A percentile compares a stretch with the other conserved stretches of the same genome.
These are phyloP conservation scores for Yamadazyma nakazawae DNA, from an alignment of 805 yeast species.

Conservation along the genomic window DNA sequence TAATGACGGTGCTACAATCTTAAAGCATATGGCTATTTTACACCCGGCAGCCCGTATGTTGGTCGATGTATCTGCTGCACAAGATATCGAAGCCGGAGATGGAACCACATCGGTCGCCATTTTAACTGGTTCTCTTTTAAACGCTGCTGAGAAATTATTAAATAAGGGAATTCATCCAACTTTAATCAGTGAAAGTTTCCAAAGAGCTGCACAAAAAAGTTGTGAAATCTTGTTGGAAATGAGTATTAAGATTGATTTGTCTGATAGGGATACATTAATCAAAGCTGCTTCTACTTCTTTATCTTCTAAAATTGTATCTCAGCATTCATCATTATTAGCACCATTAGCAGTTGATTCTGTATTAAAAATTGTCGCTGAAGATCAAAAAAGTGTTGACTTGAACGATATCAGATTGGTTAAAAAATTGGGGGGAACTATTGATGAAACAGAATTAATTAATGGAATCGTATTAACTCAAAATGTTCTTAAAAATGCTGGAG, in stretches of 20 bases:
- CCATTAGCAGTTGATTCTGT: conserved; percentile 96
- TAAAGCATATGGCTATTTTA: conserved; percentile 95
- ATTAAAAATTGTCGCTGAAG: conserved; percentile 63
- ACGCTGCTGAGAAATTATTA: conserved; percentile 90
- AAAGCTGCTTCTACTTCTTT: conserved; percentile 94
- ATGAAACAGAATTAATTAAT: conserved; percentile 87
- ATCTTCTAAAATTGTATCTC: conserved; percentile 93
- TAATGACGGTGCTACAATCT: conserved; percentile 96
- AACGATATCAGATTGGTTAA: conserved; percentile 85
- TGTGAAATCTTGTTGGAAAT: conserved; percentile 79
- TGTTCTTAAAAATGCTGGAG: conserved; percentile 87
- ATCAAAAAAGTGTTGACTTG: conserved; percentile 70
- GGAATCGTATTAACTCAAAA: conserved; percentile 94
- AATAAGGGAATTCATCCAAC: conserved; percentile 95
- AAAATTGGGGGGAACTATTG: conserved; percentile 96
- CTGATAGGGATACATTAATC: conserved; percentile 77
- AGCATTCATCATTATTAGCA: conserved; percentile 78
- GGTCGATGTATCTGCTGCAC: conserved; percentile 96
- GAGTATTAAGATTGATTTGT: conserved; percentile 76
- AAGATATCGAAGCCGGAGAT: conserved; percentile 99
- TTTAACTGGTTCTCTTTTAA: conserved; percentile 87
- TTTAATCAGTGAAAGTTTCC: conserved; percentile 89
- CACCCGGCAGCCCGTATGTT: conserved; percentile 98
- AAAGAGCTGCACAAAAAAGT: conserved; percentile 79
- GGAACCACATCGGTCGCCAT: conserved; percentile 98